These are phyloP conservation scores for Cadophora gregata DNA, from an alignment of 2,329 filamentous ascomycete genomes.

Conservation along the genomic window DNA sequence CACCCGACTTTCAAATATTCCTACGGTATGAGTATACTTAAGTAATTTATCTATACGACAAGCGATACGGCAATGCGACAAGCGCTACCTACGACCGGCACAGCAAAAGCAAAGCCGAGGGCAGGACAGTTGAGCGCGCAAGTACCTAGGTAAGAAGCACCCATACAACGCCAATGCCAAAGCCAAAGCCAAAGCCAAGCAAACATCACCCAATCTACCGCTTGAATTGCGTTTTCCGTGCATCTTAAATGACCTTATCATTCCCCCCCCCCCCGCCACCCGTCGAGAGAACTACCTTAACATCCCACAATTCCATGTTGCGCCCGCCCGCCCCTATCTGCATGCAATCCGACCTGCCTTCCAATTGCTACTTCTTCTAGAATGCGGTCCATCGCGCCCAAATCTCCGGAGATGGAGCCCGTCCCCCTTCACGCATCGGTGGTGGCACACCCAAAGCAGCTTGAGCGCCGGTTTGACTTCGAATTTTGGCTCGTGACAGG, in stretches of 20 bases:
- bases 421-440: not conserved
- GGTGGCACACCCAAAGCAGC: constrained; percentile 1
- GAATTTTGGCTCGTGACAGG: constrained; percentile 13
- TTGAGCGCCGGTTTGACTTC: not conserved
- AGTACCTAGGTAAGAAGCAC: too few species aligned
- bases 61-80: constrained; percentile 3
- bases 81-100: not conserved
- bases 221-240: too few species aligned
- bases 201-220: too few species aligned
- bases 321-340: too few species aligned
- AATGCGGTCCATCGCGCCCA: constrained; percentile 3
- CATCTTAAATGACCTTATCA: too few species aligned
- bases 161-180: too few species aligned
- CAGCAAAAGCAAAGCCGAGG: not conserved
- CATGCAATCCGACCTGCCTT: constrained; percentile 1
- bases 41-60: not conserved
- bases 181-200: too few species aligned
- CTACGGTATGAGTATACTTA: too few species aligned
- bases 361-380: not conserved
- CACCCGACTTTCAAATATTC: not conserved
- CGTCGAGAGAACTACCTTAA: too few species aligned
- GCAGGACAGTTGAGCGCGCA: too few species aligned
- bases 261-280: too few species aligned
- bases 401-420: constrained; percentile 18
- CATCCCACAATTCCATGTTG: too few species aligned